Evolutionary conservation across 495 filamentous ascomycete species (phyloP).

Genomic region (Neurospora sp.): DNA sequence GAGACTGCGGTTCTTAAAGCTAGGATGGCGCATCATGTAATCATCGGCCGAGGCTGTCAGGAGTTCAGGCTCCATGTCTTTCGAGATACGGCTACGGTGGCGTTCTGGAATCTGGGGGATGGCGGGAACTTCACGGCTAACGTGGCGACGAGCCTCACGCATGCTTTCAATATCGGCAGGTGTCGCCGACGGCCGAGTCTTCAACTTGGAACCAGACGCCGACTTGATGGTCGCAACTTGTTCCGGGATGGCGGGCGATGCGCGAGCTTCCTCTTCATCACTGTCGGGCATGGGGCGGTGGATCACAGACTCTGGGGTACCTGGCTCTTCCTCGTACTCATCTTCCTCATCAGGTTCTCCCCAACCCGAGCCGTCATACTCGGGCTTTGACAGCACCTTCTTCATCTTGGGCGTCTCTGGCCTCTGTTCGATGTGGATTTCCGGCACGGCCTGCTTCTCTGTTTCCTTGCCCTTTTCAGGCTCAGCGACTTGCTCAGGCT

Average conservation of each 20-base stretch:
- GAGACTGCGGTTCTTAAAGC: slow-evolving; percentile 47
- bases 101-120: slow-evolving; percentile 53
- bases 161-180: slow-evolving; percentile 78
- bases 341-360: slow-evolving; percentile 42
- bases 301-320: slow-evolving; percentile 91
- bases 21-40: slow-evolving; percentile 40
- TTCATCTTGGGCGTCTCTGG: slow-evolving; percentile 15
- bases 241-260: slow-evolving; percentile 63
- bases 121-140: slow-evolving; percentile 61
- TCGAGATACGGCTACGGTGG: slow-evolving; percentile 42
- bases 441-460: slow-evolving; percentile 23
- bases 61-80: slow-evolving; percentile 30
- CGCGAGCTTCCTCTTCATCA: slow-evolving; percentile 33
- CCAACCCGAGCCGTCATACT: slow-evolving; percentile 47
- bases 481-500: slow-evolving; percentile 16
- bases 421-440: neutral
- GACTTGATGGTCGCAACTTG: slow-evolving; percentile 78
- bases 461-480: slow-evolving; percentile 36
- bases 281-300: slow-evolving; percentile 55
- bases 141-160: slow-evolving; percentile 75
- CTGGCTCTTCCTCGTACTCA: slow-evolving; percentile 49
- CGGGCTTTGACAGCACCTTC: slow-evolving; percentile 35
- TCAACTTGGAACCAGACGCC: slow-evolving; percentile 75
- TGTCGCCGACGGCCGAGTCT: slow-evolving; percentile 79
- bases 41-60: slow-evolving; percentile 19